Conservation (phyloP, 202 grass and related monocot species). For the Musa balbisiana region DNA sequence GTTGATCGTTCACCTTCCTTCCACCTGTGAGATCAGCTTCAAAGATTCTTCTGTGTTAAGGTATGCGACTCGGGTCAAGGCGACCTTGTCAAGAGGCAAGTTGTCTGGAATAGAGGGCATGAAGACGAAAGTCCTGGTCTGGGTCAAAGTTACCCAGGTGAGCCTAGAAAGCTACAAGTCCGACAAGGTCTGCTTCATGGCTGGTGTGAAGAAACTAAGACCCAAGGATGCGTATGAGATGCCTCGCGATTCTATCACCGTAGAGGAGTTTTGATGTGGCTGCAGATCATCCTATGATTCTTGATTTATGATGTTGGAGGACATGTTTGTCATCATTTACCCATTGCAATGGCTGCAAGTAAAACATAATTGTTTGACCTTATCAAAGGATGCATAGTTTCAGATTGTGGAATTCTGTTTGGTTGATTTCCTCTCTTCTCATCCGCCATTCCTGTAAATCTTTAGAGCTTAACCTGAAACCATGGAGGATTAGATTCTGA, state of each 20-base stretch:
- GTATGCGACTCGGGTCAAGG: constrained; percentile 69
- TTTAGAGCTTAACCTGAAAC: too few species aligned
- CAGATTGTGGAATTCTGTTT: too few species aligned
- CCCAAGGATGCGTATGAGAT: constrained; percentile 76
- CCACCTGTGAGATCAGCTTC: constrained; percentile 78
- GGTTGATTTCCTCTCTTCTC: too few species aligned
- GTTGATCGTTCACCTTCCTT: constrained; percentile 72
- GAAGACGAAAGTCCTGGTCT: constrained; percentile 86
- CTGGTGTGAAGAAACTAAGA: constrained; percentile 84
- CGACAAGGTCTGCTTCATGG: constrained; percentile 83
- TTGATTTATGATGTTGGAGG: background rate
- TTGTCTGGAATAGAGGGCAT: constrained; percentile 69
- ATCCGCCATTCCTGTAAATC: too few species aligned
- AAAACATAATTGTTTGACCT: background rate
- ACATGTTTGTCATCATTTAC: background rate
- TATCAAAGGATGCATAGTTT: background rate
- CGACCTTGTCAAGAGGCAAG: constrained; percentile 60
- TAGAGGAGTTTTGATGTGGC: constrained; percentile 62
- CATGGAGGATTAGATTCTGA: too few species aligned
- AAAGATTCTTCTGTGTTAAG: constrained; percentile 64
- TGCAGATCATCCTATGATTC: background rate
- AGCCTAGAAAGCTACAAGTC: constrained; percentile 73
- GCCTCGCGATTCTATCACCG: constrained; percentile 49
- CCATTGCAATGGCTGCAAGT: background rate
- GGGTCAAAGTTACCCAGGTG: constrained; percentile 81